Evolutionary conservation across 2,329 filamentous ascomycete genomes (phyloP).

Genomic region (Aspergillus sp.): DNA sequence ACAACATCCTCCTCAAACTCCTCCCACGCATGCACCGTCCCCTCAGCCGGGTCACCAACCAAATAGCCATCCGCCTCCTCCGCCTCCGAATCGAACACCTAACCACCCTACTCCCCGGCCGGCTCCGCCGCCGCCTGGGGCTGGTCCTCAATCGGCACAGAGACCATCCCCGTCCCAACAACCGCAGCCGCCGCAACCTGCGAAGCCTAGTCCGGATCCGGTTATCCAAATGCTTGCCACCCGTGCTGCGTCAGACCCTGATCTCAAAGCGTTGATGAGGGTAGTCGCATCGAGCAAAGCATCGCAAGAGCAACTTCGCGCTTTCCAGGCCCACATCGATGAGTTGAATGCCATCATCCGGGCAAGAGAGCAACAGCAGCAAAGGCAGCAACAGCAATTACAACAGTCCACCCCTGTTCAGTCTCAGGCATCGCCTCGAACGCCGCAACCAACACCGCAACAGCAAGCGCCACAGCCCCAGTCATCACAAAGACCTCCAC

Average conservation of each 20-base stretch:
- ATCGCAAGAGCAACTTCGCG: conserved; percentile 48
- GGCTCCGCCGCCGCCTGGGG: conserved; percentile 11
- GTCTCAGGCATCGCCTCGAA: conserved; percentile 17
- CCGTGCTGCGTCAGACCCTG: conserved; percentile 48
- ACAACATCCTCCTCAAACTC: conserved; percentile 24
- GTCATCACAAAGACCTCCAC: conserved; percentile 11
- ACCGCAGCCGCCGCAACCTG: conserved; percentile 32
- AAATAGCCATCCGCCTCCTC: conserved; percentile 22
- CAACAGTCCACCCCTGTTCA: conserved; percentile 18
- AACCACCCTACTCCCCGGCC: conserved; percentile 13
- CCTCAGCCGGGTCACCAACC: conserved; percentile 27
- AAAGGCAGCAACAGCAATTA: conserved; percentile 32
- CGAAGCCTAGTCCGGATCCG: conserved; percentile 48
- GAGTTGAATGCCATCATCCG: conserved; percentile 52
- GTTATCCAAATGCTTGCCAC: conserved; percentile 56
- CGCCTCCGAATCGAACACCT: conserved; percentile 12
- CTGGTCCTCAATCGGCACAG: conserved; percentile 25
- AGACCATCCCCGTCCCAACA: conserved; percentile 30
- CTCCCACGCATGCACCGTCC: conserved; percentile 26
- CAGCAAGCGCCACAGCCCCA: conserved; percentile 9
- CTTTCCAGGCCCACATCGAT: conserved; percentile 53
- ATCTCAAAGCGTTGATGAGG: conserved; percentile 52
- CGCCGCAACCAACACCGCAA: conserved; percentile 17
- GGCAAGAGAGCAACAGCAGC: conserved; percentile 42
- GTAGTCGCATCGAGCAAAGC: conserved; percentile 52